Evolutionary conservation across 2,329 filamentous ascomycete genomes (phyloP).

Genomic region (Periconia digitata): DNA sequence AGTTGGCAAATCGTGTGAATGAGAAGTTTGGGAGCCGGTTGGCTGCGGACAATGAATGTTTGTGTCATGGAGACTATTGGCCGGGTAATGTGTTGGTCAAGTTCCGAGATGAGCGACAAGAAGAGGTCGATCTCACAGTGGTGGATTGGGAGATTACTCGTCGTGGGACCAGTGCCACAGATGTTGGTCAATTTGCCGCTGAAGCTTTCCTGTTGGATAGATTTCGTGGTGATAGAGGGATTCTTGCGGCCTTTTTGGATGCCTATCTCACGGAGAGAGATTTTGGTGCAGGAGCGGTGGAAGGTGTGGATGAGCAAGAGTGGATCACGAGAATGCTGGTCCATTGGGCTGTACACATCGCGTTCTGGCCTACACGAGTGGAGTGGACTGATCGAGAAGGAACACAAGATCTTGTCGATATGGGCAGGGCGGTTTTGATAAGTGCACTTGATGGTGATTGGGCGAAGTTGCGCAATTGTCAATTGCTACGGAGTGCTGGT

Average conservation of each 20-base stretch:
- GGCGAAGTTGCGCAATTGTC: constrained; percentile 18
- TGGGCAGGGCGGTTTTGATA: constrained; percentile 21
- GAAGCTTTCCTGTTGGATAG: constrained; percentile 41
- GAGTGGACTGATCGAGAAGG: constrained; percentile 30
- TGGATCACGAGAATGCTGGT: constrained; percentile 33
- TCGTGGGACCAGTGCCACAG: constrained; percentile 37
- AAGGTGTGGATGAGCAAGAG: constrained; percentile 9
- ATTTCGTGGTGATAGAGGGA: constrained; percentile 30
- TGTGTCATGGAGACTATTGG: constrained; percentile 46
- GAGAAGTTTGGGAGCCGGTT: constrained; percentile 30
- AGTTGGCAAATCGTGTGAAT: constrained; percentile 28
- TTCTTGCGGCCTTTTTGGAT: constrained; percentile 30
- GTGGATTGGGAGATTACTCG: constrained; percentile 43
- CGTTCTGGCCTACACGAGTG: constrained; percentile 37
- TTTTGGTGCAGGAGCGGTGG: neutral
- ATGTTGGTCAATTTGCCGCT: constrained; percentile 42
- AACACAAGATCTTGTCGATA: constrained; percentile 26
- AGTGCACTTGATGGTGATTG: constrained; percentile 19
- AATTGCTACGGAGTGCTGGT: constrained; percentile 15
- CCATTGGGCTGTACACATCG: constrained; percentile 40
- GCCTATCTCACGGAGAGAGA: constrained; percentile 20
- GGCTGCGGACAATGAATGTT: constrained; percentile 30
- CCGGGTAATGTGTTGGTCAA: constrained; percentile 40
- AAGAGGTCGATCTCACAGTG: constrained; percentile 24
- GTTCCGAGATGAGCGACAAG: neutral